Conservation (phyloP, 2,329 filamentous ascomycete genomes). For the Hypoxylon sp. region DNA sequence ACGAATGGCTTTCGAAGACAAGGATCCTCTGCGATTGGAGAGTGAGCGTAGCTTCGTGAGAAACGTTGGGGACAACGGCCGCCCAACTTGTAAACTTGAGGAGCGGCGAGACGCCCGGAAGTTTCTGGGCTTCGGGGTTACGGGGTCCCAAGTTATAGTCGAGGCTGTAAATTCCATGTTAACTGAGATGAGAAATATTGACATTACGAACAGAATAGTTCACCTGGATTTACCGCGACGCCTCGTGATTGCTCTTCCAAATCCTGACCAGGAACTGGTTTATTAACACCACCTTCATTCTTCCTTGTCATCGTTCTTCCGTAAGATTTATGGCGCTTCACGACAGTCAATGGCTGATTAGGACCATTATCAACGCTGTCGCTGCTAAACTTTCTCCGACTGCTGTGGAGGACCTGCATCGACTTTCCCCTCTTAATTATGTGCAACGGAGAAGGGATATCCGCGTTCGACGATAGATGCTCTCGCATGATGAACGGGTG, state of each 20-base stretch:
- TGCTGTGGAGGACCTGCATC: conserved; percentile 44
- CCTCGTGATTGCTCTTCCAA: conserved; percentile 15
- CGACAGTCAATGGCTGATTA: conserved; percentile 49
- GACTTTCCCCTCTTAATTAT: conserved; percentile 51
- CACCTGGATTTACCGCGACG: conserved; percentile 27
- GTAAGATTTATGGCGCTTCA: conserved; percentile 48
- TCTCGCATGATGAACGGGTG: conserved; percentile 30
- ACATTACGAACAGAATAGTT: not conserved
- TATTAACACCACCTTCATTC: not conserved
- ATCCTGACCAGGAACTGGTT: conserved; percentile 9
- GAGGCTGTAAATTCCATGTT: conserved; percentile 21
- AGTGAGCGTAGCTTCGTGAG: conserved; percentile 47
- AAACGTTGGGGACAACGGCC: conserved; percentile 40
- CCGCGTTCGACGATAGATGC: conserved; percentile 29
- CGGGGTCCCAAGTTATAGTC: conserved; percentile 18
- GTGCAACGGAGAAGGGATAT: conserved; percentile 50
- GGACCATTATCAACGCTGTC: conserved; percentile 46
- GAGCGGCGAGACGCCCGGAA: conserved; percentile 35
- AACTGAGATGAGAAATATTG: conserved; percentile 1
- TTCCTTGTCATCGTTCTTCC: conserved; percentile 20
- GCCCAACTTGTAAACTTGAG: conserved; percentile 41
- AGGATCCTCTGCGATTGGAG: conserved; percentile 42
- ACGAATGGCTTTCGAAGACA: conserved; percentile 47
- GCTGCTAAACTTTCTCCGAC: conserved; percentile 45
- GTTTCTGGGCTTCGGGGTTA: conserved; percentile 38